Base-by-base conservation (phyloP, 2,329 filamentous ascomycete genomes). In the Fusarium brevicatenulatum region DNA sequence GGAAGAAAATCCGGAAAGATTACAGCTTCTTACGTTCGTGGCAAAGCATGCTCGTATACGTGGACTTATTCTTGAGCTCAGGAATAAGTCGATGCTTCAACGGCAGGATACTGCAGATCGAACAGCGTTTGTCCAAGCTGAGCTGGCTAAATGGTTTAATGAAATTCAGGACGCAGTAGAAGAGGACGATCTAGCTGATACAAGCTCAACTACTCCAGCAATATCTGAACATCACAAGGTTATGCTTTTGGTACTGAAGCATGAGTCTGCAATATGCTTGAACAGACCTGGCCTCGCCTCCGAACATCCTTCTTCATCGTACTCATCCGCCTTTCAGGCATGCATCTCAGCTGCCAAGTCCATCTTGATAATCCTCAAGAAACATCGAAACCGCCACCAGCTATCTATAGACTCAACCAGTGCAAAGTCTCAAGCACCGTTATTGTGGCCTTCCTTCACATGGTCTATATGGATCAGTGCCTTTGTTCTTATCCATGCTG, bases 381-480 rank as follows among this genome's bases (percentile, higher is more conserved):
- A 71, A 25, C 72, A 79, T 19, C 70, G 68, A 11, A 68, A 65
- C 12, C 72, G 64, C 1, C 58, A 78, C 13, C 56, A 66, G 6
- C 25, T 77, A 43, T 43, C 47, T 49, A 6, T 16, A 15, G 72
- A 72, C 6, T 60, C 59, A 3, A 43, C 55, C 12, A 70, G 61
- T 5, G 42, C 59, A 2, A 63, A 63, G 9, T 61, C 80, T 1
- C 52, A 44, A 1, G 59, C 73, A 11, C 82, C 84, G 0, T 76
- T 88, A 30, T 76, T 86, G 0, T 87, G 86, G 85, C 86, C 86
- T 6, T 86, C 85, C 0, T 86, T 86, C 43, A 88, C 86, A 0
- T 88, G 86, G 86, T 83, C 83, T 3, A 80, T 86, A 1, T 88
- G 86, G 86, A 88, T 88, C 71, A 86, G 85, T 63, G 85, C 84